Base-by-base conservation (phyloP, 805 yeast species). In the Sugiyamaella boreocaroliniensis region DNA sequence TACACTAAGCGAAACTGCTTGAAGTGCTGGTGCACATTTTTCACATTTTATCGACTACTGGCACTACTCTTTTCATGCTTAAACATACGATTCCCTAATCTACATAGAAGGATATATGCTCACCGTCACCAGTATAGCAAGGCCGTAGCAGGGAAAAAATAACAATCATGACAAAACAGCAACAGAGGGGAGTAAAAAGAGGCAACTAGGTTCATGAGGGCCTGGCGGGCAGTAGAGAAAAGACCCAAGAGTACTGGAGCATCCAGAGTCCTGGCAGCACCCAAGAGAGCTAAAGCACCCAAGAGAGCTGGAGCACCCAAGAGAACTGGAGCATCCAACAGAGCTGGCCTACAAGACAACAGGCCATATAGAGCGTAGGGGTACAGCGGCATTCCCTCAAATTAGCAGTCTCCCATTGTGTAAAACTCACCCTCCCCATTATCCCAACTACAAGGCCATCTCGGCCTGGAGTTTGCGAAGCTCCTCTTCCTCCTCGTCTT, bases 401-500 rank as follows among this genome's bases (percentile, higher is more conserved):
- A 22, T 22, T 22, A 7, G 16, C 41, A n/a, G 16, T 37, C 41
- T 37, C 7, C 16, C 16, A n/a, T n/a, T 40, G 43, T 14, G 43
- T 19, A 40, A 4, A 15, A n/a, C 20, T 19, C 18, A 12, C 43
- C 7, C 4, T n/a, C 26, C 26, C 6, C 26, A 6, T 22, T 6
- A 22, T 6, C 26, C 26, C 48, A 6, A 14, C 56, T 57, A 71
- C 52, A 66, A 56, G 5, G 76, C 76, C 76, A 72, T 73, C 55
- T 72, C 76, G 20, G 71, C 71, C 62, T 72, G 74, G 34, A 73
- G 63, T 60, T 71, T 69, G 50, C 73, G 65, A 45, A 73, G 61
- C 56, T 73, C 76, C 54, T 70, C 76, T 44, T 72, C 75, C 53
- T 71, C 75, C 45, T 70, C 73, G 44, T 72, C 75, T 47, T 68